Evolutionary conservation across 2,329 filamentous ascomycete genomes (phyloP).

Genomic region (Epichloe coenophiala): DNA sequence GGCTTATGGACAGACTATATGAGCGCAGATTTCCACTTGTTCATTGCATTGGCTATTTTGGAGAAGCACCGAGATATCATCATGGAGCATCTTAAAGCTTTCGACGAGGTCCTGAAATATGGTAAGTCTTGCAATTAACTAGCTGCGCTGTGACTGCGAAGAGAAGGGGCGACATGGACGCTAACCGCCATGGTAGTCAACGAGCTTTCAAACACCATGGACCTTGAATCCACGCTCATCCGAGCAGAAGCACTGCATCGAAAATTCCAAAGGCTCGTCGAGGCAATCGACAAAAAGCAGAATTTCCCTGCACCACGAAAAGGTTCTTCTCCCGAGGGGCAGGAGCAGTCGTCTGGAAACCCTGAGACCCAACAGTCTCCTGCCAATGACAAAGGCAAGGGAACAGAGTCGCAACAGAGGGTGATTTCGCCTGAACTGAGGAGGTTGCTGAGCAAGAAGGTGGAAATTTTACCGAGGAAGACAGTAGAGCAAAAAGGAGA

Average conservation of each 20-base stretch:
- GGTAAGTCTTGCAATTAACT: slow-evolving; percentile 36
- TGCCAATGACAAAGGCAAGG: slow-evolving; percentile 21
- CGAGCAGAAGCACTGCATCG: slow-evolving; percentile 81
- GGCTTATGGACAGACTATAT: slow-evolving; percentile 85
- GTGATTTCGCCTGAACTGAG: slow-evolving; percentile 45
- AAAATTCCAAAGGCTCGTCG: slow-evolving; percentile 76
- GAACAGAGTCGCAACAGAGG: slow-evolving; percentile 21
- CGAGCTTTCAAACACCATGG: slow-evolving; percentile 85
- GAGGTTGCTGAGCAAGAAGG: slow-evolving; percentile 34
- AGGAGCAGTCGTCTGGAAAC: slow-evolving; percentile 1
- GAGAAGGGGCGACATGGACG: not conserved
- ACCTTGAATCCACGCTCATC: slow-evolving; percentile 73
- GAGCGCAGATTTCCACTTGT: slow-evolving; percentile 84
- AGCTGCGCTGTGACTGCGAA: too few relatives aligned
- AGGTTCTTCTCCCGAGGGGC: slow-evolving; percentile 6
- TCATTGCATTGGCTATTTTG: slow-evolving; percentile 82
- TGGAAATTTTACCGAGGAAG: slow-evolving; percentile 29
- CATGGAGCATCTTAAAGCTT: slow-evolving; percentile 84
- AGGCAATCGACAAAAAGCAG: slow-evolving; percentile 82
- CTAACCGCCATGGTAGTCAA: slow-evolving; percentile 49
- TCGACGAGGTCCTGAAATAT: slow-evolving; percentile 96
- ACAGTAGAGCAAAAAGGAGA: slow-evolving; percentile 23
- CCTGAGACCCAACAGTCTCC: slow-evolving; percentile 2
- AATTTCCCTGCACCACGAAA: slow-evolving; percentile 54
- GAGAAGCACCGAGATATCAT: slow-evolving; percentile 96